A percentile compares a stretch with the other conserved stretches of the same genome.
Conservation (phyloP, 1,284 basidiomycete species). For the Volvariella volvacea region DNA sequence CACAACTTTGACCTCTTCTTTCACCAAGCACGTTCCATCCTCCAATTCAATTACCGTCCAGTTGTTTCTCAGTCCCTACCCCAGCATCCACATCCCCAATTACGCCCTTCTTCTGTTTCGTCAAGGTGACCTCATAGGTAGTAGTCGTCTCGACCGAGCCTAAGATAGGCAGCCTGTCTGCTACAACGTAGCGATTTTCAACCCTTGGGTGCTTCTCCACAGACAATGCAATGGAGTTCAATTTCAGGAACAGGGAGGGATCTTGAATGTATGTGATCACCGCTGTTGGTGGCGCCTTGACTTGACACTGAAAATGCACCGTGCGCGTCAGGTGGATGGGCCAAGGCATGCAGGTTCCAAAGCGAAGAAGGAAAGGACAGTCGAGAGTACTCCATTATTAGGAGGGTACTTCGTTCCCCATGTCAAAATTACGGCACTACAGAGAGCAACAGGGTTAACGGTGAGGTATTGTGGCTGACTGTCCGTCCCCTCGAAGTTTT, state of each 20-base stretch:
- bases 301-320: too few species aligned
- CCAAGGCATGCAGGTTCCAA: too few species aligned
- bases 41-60: conserved; percentile 21
- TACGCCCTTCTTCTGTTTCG: conserved; percentile 22
- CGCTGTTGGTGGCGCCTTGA: conserved; percentile 13
- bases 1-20: conserved; percentile 19
- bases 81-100: conserved; percentile 24
- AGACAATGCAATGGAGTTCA: conserved; percentile 28
- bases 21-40: conserved; percentile 15
- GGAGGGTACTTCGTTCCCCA: too few species aligned
- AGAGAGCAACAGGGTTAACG: too few species aligned
- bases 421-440: too few species aligned
- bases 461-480: too few species aligned
- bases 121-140: conserved; percentile 21
- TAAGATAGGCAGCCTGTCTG: conserved; percentile 23
- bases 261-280: conserved; percentile 27
- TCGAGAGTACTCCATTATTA: too few species aligned
- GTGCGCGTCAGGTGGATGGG: too few species aligned
- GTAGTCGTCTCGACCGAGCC: conserved; percentile 18
- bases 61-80: conserved; percentile 22
- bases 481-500: too few species aligned
- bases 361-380: too few species aligned
- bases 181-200: conserved; percentile 22
- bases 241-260: conserved; percentile 21
- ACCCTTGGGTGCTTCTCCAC: conserved; percentile 20